Evolutionary conservation across 768 basidiomycete species (phyloP), one percentile per base, ranked within the genome.

Genomic region (Pisolithus sp.): DNA sequence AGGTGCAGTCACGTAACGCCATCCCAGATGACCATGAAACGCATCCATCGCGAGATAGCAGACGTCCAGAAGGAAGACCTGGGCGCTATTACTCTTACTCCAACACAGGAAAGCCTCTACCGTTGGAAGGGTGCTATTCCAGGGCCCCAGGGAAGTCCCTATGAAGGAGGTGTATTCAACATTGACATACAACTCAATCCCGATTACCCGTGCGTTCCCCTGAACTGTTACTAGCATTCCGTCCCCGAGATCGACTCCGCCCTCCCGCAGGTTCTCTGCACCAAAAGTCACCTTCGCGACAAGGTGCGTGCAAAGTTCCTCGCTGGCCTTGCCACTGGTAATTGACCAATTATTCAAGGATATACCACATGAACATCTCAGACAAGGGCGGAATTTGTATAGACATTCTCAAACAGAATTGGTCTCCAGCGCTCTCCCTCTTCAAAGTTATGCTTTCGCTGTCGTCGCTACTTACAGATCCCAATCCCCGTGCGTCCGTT

Each of bases 361-460:
- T 91, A 64, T 92, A 92, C 60, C 89, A 93, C 61, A 89, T 91
- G 88, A 92, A 93, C 53, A 89, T 89, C 42, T 85, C 83, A 47
- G 86, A 89, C 52, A 77, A 79, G 48, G 89, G 87, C 40, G 77
- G 76, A 57, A 85, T 91, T 49, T 92, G 89, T 62, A 88, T 93
- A 58, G 89, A 96, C 69, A 91, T 95, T 47, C 78, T 97, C 53
- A 96, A 97, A 71, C 79, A 83, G 62, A 88, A 90, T 61, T 97
- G 93, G 93, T 93, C 90, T 1, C 93, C 93, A 7, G 93, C 93
- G 2, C 70, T 97, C 20, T 94, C 92, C 3, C 74, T 97, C 45
- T 93, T 89, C 76, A 96, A 97, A 73, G 89, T 95, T 62, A 85
- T 97, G 69, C 80, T 97, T 18, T 94, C 92, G 24, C 78, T 97